A percentile compares a stretch with the other conserved stretches of the same genome.
Conservation (phyloP, 495 filamentous ascomycete genomes). For the Aspergillus funiculosus region DNA sequence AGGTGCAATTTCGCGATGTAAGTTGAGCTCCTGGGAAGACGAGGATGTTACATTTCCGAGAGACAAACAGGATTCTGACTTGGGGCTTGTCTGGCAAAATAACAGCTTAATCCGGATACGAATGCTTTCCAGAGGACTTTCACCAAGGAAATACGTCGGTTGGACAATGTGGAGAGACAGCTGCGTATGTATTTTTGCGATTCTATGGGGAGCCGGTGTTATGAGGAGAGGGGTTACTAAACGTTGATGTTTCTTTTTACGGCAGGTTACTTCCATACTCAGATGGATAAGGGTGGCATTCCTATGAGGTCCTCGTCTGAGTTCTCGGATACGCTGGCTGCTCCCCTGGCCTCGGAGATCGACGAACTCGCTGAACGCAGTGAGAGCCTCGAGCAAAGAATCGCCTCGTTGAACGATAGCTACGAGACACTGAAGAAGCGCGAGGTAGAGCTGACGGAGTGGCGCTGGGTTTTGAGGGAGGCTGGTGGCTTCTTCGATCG, state of each 20-base stretch:
- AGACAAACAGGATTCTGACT: conserved; percentile 10
- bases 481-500: conserved; percentile 96
- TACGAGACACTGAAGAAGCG: conserved; percentile 97
- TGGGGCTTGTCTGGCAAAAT: conserved; percentile 7
- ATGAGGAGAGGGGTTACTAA: conserved; percentile 3
- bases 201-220: not conserved
- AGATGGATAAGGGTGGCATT: conserved; percentile 90
- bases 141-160: conserved; percentile 90
- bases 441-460: conserved; percentile 93
- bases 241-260: not conserved
- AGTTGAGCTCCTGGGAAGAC: conserved; percentile 25
- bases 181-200: conserved; percentile 60
- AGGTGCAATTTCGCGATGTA: conserved; percentile 97
- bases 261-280: conserved; percentile 77
- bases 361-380: conserved; percentile 89
- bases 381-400: conserved; percentile 84
- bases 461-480: conserved; percentile 94
- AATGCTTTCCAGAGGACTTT: conserved; percentile 96
- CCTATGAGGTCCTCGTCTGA: conserved; percentile 78
- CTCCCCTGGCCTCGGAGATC: conserved; percentile 86
- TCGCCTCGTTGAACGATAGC: conserved; percentile 88
- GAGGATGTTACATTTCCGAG: not conserved
- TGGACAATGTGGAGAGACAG: conserved; percentile 97
- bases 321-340: conserved; percentile 74
- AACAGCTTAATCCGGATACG: conserved; percentile 84